phyloP scores from a whole-genome alignment of 2,329 filamentous ascomycete genomes.

The Phaeosphaeriaceae sp. region DNA sequence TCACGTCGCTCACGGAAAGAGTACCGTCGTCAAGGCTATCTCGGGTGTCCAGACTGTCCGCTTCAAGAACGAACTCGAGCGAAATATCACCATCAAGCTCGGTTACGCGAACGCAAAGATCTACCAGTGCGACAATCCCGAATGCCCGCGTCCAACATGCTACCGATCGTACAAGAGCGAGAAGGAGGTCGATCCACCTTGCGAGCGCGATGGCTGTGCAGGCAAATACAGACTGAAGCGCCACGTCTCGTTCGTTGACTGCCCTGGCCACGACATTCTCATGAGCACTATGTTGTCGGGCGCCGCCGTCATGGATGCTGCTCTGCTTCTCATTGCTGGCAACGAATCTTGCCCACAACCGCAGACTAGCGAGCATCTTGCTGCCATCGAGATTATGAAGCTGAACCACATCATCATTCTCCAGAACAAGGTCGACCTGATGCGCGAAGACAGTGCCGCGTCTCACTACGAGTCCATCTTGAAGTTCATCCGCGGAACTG shows the following conservation, averaged over 20 bases:
- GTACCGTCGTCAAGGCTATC: constrained; percentile 98
- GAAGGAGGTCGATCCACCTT: constrained; percentile 96
- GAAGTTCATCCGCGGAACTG: constrained; percentile 97
- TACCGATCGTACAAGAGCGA: constrained; percentile 98
- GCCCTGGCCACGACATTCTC: constrained; percentile 99
- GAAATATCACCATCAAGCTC: constrained; percentile 99
- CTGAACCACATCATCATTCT: constrained; percentile 99
- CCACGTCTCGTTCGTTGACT: constrained; percentile 84
- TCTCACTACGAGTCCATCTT: constrained; percentile 96
- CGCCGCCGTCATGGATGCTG: constrained; percentile 98
- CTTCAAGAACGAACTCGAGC: constrained; percentile 99
- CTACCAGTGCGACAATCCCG: constrained; percentile 94
- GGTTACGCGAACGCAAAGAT: constrained; percentile 99
- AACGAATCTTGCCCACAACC: constrained; percentile 99
- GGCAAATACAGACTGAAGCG: constrained; percentile 85
- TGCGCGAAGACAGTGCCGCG: constrained; percentile 92
- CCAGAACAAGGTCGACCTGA: constrained; percentile 99
- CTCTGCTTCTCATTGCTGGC: constrained; percentile 92
- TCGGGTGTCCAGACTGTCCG: constrained; percentile 98
- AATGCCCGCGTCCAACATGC: constrained; percentile 92
- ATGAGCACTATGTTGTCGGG: constrained; percentile 99
- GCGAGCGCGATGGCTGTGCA: constrained; percentile 88
- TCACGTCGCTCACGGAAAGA: constrained; percentile 98
- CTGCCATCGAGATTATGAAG: constrained; percentile 99
- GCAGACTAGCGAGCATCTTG: constrained; percentile 97